Evolutionary conservation across 176 grass and related monocot species (phyloP).

Genomic region (maize (Zea mays)): DNA sequence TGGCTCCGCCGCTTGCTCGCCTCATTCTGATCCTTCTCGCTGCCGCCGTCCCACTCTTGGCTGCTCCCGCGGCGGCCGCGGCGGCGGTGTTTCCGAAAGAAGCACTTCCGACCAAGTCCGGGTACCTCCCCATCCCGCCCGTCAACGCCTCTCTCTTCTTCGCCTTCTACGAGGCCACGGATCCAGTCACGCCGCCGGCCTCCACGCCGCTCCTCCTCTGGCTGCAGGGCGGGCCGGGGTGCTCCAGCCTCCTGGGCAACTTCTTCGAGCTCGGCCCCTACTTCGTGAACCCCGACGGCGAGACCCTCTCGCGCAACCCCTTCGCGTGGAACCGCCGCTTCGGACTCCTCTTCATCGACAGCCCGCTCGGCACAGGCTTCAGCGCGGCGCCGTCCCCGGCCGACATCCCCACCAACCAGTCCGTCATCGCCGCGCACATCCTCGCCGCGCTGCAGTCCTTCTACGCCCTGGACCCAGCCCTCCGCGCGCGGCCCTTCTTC

Average conservation of each 20-base stretch:
- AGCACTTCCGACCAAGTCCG: not conserved
- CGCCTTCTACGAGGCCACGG: conserved; percentile 17
- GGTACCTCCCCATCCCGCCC: not conserved
- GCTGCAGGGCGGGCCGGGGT: conserved; percentile 34
- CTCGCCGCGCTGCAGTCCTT: conserved; percentile 40
- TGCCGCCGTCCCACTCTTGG: not conserved
- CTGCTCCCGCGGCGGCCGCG: not conserved
- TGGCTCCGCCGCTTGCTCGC: not conserved
- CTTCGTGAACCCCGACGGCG: conserved; percentile 35
- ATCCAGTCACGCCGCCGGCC: not conserved
- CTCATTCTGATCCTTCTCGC: not conserved
- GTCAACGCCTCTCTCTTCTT: conserved; percentile 19
- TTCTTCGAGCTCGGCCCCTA: conserved; percentile 62
- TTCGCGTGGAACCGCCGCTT: conserved; percentile 25
- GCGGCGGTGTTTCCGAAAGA: not conserved
- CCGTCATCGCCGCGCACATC: conserved; percentile 39
- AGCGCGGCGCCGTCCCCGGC: conserved; percentile 3
- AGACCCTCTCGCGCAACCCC: conserved; percentile 5
- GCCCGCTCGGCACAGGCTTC: conserved; percentile 17
- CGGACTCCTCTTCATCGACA: conserved; percentile 11
- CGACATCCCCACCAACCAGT: conserved; percentile 36
- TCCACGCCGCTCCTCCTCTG: conserved; percentile 46
- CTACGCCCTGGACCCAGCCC: not conserved
- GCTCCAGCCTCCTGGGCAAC: conserved; percentile 54
- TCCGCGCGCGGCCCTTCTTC: not conserved